A percentile compares a stretch with the other conserved stretches of the same genome.
Evolutionary conservation across 73 alveolate genomes (phyloP).

Genomic region (Paramecium caudatum): DNA sequence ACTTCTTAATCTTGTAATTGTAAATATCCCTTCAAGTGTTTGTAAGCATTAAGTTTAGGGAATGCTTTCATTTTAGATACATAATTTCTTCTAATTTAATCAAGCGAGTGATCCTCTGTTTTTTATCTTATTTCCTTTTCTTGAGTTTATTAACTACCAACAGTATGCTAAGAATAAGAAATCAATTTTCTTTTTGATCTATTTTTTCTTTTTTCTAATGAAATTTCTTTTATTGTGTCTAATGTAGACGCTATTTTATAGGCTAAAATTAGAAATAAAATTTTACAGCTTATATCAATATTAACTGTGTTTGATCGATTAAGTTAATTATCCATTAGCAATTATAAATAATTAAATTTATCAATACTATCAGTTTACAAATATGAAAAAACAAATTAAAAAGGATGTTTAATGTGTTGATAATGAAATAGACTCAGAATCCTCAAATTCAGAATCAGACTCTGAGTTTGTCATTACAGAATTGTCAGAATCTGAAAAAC

Average conservation of each 20-base stretch:
- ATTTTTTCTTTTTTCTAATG: constrained; percentile 16
- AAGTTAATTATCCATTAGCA: constrained; percentile 11
- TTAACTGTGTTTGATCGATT: constrained; percentile 50
- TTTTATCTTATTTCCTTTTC: neutral
- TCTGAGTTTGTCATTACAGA: constrained; percentile 33
- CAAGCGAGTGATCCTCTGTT: constrained; percentile 43
- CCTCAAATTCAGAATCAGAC: constrained; percentile 16
- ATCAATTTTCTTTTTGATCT: neutral
- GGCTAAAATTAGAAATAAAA: neutral
- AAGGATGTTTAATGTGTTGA: neutral
- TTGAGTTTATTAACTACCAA: neutral
- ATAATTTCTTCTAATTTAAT: constrained; percentile 53
- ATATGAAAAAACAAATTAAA: neutral
- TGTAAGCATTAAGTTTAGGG: constrained; percentile 51
- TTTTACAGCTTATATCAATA: constrained; percentile 26
- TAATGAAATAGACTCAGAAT: constrained; percentile 9
- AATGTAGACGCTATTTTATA: constrained; percentile 23
- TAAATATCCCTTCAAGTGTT: constrained; percentile 61
- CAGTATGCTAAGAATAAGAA: neutral
- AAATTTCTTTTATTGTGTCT: neutral
- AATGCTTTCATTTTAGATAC: constrained; percentile 36
- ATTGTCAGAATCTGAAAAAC: constrained; percentile 26
- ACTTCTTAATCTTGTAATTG: constrained; percentile 50
- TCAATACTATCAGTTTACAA: neutral
- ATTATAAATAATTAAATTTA: neutral